Evolutionary conservation across 2,329 filamentous ascomycete genomes (phyloP), one percentile per base, ranked within the genome.

Genomic region (Penicillium sp.): DNA sequence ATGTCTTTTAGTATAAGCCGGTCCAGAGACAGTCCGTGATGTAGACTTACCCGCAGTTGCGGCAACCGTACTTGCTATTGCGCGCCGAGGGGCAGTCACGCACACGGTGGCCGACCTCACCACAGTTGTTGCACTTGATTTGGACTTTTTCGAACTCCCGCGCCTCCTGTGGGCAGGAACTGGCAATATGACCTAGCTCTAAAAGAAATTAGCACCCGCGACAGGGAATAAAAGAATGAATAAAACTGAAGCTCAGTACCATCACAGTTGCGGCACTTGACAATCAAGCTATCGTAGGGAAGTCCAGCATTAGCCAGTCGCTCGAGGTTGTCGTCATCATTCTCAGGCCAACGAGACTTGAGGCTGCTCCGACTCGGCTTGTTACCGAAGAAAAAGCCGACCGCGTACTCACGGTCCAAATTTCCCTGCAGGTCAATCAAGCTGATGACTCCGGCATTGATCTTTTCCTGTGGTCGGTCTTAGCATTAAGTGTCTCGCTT

Each of bases 361-460:
- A 79, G 72, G 39, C 69, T 73, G 11, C 68, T 67, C 48, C 80
- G 79, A 53, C 75, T 74, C 4, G 78, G 71, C 55, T 79, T 76
- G 13, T 65, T 55, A 11, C 66, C 73, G 58, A 73, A 76, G 63
- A 75, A 80, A 63, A 79, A 77, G 0, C 74, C 74, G 48, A 82
- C 72, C 24, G 75, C 70, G 51, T 76, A 83, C 53, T 76, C 75
- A 64, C 78, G 76, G 51, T 77, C 74, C 16, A 74, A 60, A 46
- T 80, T 77, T 42, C 81, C 81, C 55, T 81, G 73, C 9, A 82
- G 69, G 54, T 80, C 75, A 56, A 83, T 76, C 22, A 81, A 70
- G 43, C 73, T 81, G 60, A 76, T 76, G 39, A 72, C 74, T 28
- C 73, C 69, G 8, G 62, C 57, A 47, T 71, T 56, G 64, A 73